A percentile compares a stretch with the other conserved stretches of the same genome.
These are phyloP conservation scores for Candida palmyrensis DNA, from an alignment of 805 yeast genomes.

Conservation along the genomic window DNA sequence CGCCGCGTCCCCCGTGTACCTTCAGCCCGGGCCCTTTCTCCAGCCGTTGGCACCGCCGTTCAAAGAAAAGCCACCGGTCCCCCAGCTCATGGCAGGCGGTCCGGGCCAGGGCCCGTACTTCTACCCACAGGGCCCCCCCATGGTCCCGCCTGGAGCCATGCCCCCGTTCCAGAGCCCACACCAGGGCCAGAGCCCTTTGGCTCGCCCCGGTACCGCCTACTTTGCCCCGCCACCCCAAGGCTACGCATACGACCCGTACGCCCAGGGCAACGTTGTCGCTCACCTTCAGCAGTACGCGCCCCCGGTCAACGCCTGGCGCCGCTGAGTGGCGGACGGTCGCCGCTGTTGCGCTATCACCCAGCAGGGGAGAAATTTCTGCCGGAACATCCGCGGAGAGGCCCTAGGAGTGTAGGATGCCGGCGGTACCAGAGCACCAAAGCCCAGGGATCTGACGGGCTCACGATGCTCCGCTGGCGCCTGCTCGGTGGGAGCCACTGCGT, in stretches of 20 bases:
- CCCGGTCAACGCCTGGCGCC: conserved; percentile 22
- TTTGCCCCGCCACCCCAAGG: conserved; percentile 29
- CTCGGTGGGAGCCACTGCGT: no score
- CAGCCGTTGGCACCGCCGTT: no score
- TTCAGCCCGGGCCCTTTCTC: conserved; percentile 7
- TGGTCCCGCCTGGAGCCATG: conserved; percentile 3
- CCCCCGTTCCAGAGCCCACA: conserved; percentile 4
- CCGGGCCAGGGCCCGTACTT: conserved; percentile 4
- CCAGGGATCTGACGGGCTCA: no score
- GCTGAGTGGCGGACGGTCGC: no score
- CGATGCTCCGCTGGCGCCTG: no score
- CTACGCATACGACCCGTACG: conserved; percentile 33
- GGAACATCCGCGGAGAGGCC: no score
- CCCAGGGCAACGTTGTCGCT: conserved; percentile 20
- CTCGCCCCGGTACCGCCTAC: conserved; percentile 5
- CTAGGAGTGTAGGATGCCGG: no score
- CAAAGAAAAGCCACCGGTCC: no score
- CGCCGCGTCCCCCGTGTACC: conserved; percentile 3
- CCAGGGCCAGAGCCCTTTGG: conserved; percentile 1
- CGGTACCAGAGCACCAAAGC: no score
- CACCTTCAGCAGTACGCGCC: conserved; percentile 11
- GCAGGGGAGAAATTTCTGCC: no score
- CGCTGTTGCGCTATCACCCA: no score
- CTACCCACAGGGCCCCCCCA: conserved; percentile 2
- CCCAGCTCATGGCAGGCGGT: no score